These are phyloP conservation scores for Clohesyomyces aquaticus DNA, from an alignment of 495 filamentous ascomycete genomes.

Conservation along the genomic window DNA sequence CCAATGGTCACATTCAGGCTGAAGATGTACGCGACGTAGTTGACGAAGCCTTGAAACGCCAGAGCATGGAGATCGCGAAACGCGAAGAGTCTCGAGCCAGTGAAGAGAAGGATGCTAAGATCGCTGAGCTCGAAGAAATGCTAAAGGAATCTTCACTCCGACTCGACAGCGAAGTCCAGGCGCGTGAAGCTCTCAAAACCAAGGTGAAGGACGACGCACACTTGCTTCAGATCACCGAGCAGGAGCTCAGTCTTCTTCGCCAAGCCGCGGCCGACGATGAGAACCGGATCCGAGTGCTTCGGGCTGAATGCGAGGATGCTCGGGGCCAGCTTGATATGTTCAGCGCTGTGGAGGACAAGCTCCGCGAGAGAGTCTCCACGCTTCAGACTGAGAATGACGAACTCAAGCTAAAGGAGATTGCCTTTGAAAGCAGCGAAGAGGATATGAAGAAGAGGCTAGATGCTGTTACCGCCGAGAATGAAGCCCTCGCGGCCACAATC, in stretches of 20 bases:
- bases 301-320: slow-evolving; percentile 48
- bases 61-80: slow-evolving; percentile 43
- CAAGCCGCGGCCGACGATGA: slow-evolving; percentile 70
- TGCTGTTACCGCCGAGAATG: slow-evolving; percentile 65
- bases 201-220: slow-evolving; percentile 70
- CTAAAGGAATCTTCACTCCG: slow-evolving; percentile 52
- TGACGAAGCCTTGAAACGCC: slow-evolving; percentile 54
- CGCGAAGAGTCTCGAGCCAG: slow-evolving; percentile 47
- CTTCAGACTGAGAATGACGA: slow-evolving; percentile 43
- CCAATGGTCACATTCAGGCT: slow-evolving; percentile 42
- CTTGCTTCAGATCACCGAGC: slow-evolving; percentile 72
- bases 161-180: slow-evolving; percentile 64
- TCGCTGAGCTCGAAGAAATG: slow-evolving; percentile 48
- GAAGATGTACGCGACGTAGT: slow-evolving; percentile 64
- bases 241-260: slow-evolving; percentile 69
- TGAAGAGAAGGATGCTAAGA: slow-evolving; percentile 36
- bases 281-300: slow-evolving; percentile 51
- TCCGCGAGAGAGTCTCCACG: slow-evolving; percentile 18
- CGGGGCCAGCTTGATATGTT: slow-evolving; percentile 17
- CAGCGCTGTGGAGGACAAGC: slow-evolving; percentile 14
- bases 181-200: slow-evolving; percentile 71
- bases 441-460: slow-evolving; percentile 67
- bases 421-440: slow-evolving; percentile 63
- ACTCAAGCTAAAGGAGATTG: slow-evolving; percentile 58
- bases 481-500: slow-evolving; percentile 59